Percentiles rank a stretch among this genome's conserved stretches.
Evolutionary conservation across 306 rosid genomes (phyloP).

Genomic region (Prosopis cineraria): DNA sequence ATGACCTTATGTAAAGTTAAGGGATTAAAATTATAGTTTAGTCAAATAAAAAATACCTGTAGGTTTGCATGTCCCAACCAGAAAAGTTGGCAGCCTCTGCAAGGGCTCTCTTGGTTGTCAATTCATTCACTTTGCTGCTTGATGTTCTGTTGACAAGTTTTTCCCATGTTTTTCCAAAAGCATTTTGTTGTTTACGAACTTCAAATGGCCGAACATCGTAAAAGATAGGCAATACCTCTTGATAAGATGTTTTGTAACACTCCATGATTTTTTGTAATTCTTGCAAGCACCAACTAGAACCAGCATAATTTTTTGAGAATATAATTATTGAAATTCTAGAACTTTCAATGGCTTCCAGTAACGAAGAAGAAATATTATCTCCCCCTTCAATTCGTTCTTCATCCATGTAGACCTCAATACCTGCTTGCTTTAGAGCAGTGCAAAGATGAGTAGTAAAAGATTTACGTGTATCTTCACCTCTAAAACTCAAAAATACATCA

Average conservation of each 20-base stretch:
- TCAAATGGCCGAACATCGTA: not conserved
- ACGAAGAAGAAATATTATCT: not conserved
- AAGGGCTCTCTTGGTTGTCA: not conserved
- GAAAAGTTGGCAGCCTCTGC: not conserved
- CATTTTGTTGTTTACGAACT: not conserved
- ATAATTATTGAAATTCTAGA: not conserved
- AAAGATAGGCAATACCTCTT: not conserved
- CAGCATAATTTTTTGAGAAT: not conserved
- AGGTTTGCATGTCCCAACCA: not conserved
- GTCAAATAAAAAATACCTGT: too few species aligned
- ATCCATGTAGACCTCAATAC: not conserved
- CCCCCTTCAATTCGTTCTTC: not conserved
- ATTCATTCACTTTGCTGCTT: not conserved
- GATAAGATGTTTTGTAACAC: not conserved
- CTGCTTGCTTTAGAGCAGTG: not conserved
- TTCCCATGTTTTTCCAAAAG: not conserved
- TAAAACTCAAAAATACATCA: not conserved
- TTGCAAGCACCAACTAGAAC: not conserved
- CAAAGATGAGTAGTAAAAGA: not conserved
- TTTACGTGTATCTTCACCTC: not conserved
- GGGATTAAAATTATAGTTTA: too few species aligned
- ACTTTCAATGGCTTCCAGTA: not conserved
- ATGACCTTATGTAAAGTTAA: too few species aligned
- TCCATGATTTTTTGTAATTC: not conserved
- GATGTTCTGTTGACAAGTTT: not conserved